Conservation (phyloP, 2,329 filamentous ascomycete species). For the Fusarium nodosum region DNA sequence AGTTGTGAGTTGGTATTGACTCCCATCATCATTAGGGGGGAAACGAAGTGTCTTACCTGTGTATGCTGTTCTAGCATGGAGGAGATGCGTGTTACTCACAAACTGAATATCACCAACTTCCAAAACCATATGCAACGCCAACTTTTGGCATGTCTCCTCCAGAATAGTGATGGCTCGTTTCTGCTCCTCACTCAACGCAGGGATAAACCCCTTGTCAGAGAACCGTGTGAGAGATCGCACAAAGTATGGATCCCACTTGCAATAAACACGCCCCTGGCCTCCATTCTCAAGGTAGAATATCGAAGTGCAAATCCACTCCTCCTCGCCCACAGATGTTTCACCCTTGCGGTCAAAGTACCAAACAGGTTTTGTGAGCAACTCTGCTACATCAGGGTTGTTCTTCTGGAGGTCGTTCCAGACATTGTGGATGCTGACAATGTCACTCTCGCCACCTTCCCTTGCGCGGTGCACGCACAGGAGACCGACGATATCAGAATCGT, state of each 20-base stretch:
- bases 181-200: conserved; percentile 78
- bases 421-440: conserved; percentile 81
- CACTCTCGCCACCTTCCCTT: conserved; percentile 84
- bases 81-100: conserved; percentile 80
- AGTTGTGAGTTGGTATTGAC: conserved; percentile 17
- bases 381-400: conserved; percentile 82
- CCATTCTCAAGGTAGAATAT: conserved; percentile 83
- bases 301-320: conserved; percentile 78
- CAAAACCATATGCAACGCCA: conserved; percentile 86
- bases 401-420: conserved; percentile 85
- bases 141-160: conserved; percentile 79
- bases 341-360: conserved; percentile 97
- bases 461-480: conserved; percentile 84
- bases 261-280: conserved; percentile 65
- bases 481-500: conserved; percentile 86
- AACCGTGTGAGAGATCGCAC: conserved; percentile 82
- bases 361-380: conserved; percentile 79
- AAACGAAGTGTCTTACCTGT: conserved; percentile 54
- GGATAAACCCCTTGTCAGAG: conserved; percentile 79
- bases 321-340: conserved; percentile 79
- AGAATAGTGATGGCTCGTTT: conserved; percentile 70
- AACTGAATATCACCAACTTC: conserved; percentile 93
- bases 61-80: conserved; percentile 87
- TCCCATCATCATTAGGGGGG: rapidly evolving
- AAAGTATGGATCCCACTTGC: conserved; percentile 93